Evolutionary conservation across 1,139 yeast genomes (phyloP).

Genomic region (Scheffersomyces illinoinensis): DNA sequence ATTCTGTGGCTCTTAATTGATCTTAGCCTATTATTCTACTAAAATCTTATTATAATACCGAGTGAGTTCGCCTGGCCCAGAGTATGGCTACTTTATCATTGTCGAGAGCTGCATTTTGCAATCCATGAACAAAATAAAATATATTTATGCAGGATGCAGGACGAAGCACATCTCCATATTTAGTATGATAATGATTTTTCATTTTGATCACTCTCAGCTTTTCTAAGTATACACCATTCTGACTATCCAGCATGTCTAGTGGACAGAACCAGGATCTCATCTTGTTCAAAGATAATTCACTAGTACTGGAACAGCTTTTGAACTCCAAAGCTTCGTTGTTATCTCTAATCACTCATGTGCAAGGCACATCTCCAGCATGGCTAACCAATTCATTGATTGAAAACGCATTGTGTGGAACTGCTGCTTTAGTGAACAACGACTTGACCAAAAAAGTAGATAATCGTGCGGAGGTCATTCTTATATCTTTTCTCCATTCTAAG

Average conservation of each 20-base stretch:
- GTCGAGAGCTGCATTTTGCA: neutral
- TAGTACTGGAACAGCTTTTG: slow-evolving; percentile 33
- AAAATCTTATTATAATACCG: too few species aligned
- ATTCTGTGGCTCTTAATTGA: too few species aligned
- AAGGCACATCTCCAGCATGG: slow-evolving; percentile 73
- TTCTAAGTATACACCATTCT: neutral
- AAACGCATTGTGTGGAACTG: slow-evolving; percentile 43
- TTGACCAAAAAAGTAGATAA: slow-evolving; percentile 18
- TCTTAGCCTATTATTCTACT: too few species aligned
- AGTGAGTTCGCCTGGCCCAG: neutral
- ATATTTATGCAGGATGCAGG: neutral
- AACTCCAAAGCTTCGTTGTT: slow-evolving; percentile 24
- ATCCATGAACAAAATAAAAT: neutral
- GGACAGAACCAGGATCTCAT: slow-evolving; percentile 61
- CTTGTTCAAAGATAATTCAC: slow-evolving; percentile 54
- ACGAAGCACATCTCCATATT: neutral
- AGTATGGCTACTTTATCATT: neutral
- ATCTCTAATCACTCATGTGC: slow-evolving; percentile 53
- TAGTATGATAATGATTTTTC: neutral
- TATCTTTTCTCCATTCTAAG: slow-evolving; percentile 45
- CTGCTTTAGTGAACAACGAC: slow-evolving; percentile 37
- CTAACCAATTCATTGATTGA: slow-evolving; percentile 51
- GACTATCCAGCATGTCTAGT: slow-evolving; percentile 1
- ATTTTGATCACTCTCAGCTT: neutral
- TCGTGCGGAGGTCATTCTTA: slow-evolving; percentile 35